Conservation (phyloP, 768 basidiomycete species). For the Suillus weaverae region DNA sequence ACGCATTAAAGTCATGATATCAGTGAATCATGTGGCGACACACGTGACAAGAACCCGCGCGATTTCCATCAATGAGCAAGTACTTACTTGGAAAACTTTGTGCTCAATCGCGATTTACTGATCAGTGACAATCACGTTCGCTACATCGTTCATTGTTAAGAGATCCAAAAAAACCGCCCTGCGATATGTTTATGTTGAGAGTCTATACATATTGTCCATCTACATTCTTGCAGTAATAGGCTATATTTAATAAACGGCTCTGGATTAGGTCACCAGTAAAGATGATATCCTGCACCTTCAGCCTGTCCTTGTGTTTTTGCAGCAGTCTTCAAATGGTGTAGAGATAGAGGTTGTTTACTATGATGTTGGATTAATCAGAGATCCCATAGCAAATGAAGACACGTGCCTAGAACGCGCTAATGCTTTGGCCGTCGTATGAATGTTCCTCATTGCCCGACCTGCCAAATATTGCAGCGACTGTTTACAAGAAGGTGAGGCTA, state of each 20-base stretch:
- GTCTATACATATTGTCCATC: not conserved
- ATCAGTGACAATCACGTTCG: not conserved
- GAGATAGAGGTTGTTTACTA: conserved; percentile 2
- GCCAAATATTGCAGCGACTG: not conserved
- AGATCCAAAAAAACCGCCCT: not conserved
- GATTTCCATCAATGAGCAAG: not conserved
- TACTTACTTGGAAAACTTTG: too few relatives aligned
- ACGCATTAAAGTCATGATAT: not conserved
- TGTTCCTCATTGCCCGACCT: conserved; percentile 5
- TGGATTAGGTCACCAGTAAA: not conserved
- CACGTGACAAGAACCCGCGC: not conserved
- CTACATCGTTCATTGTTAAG: not conserved
- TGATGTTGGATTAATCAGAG: not conserved
- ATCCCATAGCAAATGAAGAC: not conserved
- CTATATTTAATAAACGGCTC: not conserved
- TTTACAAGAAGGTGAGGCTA: not conserved
- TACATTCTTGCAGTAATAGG: not conserved
- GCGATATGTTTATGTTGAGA: too few relatives aligned
- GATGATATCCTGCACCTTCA: conserved; percentile 5
- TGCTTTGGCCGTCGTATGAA: not conserved
- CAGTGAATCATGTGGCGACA: not conserved
- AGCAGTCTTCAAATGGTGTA: not conserved
- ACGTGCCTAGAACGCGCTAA: not conserved
- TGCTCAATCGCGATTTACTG: not conserved
- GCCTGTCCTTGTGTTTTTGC: not conserved